These are phyloP conservation scores for Vitis rotundifolia DNA, from an alignment of 164 flowering plant genomes.

Conservation along the genomic window DNA sequence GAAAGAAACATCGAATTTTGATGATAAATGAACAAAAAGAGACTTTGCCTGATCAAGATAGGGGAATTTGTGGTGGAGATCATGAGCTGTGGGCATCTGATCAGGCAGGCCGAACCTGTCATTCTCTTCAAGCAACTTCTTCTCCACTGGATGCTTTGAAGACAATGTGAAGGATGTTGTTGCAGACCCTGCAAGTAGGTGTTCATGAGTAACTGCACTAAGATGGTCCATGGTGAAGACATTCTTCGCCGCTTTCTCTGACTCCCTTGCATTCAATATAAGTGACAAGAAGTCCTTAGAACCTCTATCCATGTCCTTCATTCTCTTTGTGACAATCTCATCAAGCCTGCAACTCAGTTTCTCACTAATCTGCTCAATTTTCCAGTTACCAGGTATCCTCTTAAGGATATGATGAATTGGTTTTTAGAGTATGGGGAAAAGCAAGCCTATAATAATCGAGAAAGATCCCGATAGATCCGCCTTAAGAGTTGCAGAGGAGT, in stretches of 20 bases:
- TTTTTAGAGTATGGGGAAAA: constrained; percentile 76
- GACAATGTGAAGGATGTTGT: constrained; percentile 86
- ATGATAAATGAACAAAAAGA: background rate
- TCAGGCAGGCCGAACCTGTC: constrained; percentile 66
- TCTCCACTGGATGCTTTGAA: constrained; percentile 76
- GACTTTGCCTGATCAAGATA: constrained; percentile 78
- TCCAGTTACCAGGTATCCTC: constrained; percentile 78
- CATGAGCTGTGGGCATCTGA: constrained; percentile 57
- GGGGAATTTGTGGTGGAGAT: constrained; percentile 78
- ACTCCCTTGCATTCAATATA: constrained; percentile 66
- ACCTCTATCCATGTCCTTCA: constrained; percentile 29
- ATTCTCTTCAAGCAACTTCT: constrained; percentile 71
- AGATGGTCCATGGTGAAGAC: constrained; percentile 71
- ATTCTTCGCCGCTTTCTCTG: constrained; percentile 42
- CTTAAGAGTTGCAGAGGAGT: constrained; percentile 85
- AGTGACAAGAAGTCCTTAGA: constrained; percentile 79
- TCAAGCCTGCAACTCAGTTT: constrained; percentile 55
- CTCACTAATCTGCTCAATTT: constrained; percentile 54
- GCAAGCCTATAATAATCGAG: constrained; percentile 75
- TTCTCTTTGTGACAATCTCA: constrained; percentile 66
- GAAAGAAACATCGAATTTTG: background rate
- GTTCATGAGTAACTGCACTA: constrained; percentile 87
- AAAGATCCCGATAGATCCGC: constrained; percentile 89
- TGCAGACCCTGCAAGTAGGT: constrained; percentile 87
- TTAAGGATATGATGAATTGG: constrained; percentile 75